Evolutionary conservation across 805 yeast species (phyloP), one percentile per base, ranked within the genome.

Genomic region (Ogataea corticis): DNA sequence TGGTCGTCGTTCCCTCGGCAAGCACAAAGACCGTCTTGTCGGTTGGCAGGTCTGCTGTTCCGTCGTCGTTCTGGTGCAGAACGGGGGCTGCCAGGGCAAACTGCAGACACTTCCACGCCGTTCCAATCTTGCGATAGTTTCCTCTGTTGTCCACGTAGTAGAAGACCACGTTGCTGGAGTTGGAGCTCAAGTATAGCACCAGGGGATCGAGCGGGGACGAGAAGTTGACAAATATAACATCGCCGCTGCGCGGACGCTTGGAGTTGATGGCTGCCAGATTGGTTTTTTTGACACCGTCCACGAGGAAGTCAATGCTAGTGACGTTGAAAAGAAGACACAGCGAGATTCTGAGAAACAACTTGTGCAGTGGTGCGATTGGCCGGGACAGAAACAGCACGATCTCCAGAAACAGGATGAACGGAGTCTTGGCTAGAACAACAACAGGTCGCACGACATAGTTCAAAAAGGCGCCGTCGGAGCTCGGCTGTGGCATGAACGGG

Each of bases 1-100:
- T 92, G 0, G 96, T 80, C 0, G 96, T 75, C 0, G 96, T 87
- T 0, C 96, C 96, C 58, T 90, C 97, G 2, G 83, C 72, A 46
- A 89, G 80, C 17, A 85, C 54, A 42, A 75, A 82, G 3, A 80
- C 71, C 0, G 72, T 67, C 33, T 75, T 73, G n/a, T 72, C 69
- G 3, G 60, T 52, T 1, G 54, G 35, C 17, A 67, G 44, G 32
- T 62, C 65, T 11, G 32, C 40, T 1, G 41, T n/a, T 3, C 23
- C 31, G n/a, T 23, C 37, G 18, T 29, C 25, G 15, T 12, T 16
- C 10, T 38, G 7, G 38, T 28, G 29, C n/a, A 42, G n/a, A 12
- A 12, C 21, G 17, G 56, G 54, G 7, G 39, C 34, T 4, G n/a
- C 23, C 13, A 56, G 39, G 10, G 62, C 59, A 50, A 55, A 57